These are phyloP conservation scores for Crithidia acanthocephali DNA, from an alignment of 208 protist genomes.

Conservation along the genomic window DNA sequence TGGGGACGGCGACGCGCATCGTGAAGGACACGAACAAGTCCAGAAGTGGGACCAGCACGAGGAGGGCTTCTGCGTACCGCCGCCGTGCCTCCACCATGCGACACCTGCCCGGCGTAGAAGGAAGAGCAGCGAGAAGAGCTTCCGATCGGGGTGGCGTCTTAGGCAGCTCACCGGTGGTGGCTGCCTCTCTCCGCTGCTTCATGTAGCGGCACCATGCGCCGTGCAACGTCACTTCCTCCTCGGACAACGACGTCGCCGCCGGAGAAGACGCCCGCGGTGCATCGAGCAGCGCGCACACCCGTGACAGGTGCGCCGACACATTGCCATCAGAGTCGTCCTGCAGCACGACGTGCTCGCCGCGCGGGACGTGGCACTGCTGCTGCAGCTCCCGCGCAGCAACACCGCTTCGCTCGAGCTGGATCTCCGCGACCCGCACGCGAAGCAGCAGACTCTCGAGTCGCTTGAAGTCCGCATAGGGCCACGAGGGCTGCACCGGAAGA, in stretches of 20 bases:
- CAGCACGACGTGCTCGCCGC: neutral
- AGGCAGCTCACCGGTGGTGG: neutral
- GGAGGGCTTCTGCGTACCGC: constrained; percentile 16
- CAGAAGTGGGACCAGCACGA: constrained; percentile 8
- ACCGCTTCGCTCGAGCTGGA: constrained; percentile 9
- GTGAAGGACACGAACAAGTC: constrained; percentile 7
- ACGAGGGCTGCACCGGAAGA: constrained; percentile 31
- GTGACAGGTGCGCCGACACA: constrained; percentile 8
- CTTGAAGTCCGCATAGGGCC: constrained; percentile 29
- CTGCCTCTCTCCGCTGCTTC: neutral
- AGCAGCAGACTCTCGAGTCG: constrained; percentile 48
- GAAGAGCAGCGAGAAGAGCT: neutral
- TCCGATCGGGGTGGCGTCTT: neutral
- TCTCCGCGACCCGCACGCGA: constrained; percentile 39
- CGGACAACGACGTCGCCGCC: neutral
- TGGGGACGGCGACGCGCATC: constrained; percentile 19
- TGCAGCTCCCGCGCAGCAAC: constrained; percentile 7
- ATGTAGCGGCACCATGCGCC: constrained; percentile 22
- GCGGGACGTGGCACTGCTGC: constrained; percentile 8
- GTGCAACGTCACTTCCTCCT: constrained; percentile 6
- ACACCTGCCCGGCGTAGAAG: neutral
- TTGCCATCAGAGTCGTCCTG: neutral
- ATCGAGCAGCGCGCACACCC: neutral
- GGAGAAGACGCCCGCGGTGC: neutral
- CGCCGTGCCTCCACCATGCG: neutral